Base-by-base conservation (phyloP, 768 basidiomycete genomes). In the Lactarius sp. region DNA sequence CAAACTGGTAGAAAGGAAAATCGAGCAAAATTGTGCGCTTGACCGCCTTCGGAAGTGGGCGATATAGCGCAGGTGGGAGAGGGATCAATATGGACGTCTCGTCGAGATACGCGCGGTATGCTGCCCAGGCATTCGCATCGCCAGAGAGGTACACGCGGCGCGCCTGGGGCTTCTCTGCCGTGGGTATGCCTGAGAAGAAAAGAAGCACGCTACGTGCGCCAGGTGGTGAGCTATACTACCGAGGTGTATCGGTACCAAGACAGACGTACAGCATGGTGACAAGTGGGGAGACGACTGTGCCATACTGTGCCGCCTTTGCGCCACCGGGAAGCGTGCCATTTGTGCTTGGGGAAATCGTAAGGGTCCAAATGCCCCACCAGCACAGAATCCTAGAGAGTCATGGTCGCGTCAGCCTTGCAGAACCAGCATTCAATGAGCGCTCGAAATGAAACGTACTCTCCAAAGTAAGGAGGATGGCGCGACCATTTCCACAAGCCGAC, bases 401-500 rank as follows among this genome's bases (percentile, higher is more conserved):
- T 31, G 14, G 4, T 36, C 20, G 10, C 20, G 47, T 58, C 22
- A 58, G 57, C 22, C 16, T 12, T 39, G 14, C 22, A 18, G 22
- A 9, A 31, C 12, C 36, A 62, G 65, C 33, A 16, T 67, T 33
- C 68, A 39, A 39, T 4, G 8, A 27, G 47, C 50, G 42, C 6
- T 14, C 10, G 3, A 22, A 33, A 36, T 27, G 7, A 62, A 77
- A 79, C 70, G 74, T 85, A 58, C 82, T 88, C 87, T 70, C 86
- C 86, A 68, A 87, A 87, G 70, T 87, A 88, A 0, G 85, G 83
- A 20, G 87, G 86, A 67, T 88, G 85, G 4, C 86, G 79, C 27
- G 82, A 81, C 78, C 79, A 84, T 13, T 70, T 74, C 84, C 84
- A 84, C 2, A 84, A 66, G 5, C 83, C 84, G 42, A 65, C 73